These are phyloP conservation scores for Phytophthora europaea DNA, from an alignment of 352 stramenopile genomes.

Conservation along the genomic window DNA sequence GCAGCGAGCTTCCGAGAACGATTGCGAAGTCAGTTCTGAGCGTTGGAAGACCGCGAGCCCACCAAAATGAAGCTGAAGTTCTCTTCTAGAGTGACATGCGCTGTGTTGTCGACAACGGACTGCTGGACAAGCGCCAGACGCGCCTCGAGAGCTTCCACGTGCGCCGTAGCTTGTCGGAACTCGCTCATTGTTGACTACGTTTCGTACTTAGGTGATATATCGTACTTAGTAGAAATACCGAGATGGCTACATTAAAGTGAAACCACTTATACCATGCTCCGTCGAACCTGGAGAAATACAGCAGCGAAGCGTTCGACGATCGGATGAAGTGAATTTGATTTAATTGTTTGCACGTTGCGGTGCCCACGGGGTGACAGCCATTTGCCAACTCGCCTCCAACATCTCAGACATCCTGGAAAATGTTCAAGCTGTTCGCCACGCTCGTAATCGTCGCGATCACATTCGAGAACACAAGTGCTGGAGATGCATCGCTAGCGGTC, in stretches of 20 bases:
- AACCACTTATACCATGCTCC: neutral
- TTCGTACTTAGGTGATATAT: neutral
- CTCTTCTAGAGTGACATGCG: constrained; percentile 16
- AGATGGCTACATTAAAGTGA: constrained; percentile 18
- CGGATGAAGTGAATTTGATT: neutral
- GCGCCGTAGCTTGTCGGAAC: constrained; percentile 50
- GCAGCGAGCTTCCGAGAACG: neutral
- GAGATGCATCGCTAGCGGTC: neutral
- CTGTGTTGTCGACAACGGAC: neutral
- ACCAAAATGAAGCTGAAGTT: constrained; percentile 47
- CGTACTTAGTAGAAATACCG: neutral
- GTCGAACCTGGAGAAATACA: constrained; percentile 1
- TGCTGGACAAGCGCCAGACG: constrained; percentile 43
- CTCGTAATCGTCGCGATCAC: neutral
- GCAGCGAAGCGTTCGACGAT: neutral
- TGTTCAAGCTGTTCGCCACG: constrained; percentile 17
- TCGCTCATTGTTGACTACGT: constrained; percentile 52
- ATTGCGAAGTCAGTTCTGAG: constrained; percentile 13
- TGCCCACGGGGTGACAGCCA: neutral
- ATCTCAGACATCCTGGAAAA: neutral
- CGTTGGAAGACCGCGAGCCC: neutral
- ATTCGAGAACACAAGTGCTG: neutral
- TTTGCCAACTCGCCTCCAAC: neutral
- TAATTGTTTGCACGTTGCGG: neutral
- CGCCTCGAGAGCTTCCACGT: constrained; percentile 56